These are phyloP conservation scores for Berkeleyomyces basicola DNA, from an alignment of 2,329 filamentous ascomycete genomes.

Conservation along the genomic window DNA sequence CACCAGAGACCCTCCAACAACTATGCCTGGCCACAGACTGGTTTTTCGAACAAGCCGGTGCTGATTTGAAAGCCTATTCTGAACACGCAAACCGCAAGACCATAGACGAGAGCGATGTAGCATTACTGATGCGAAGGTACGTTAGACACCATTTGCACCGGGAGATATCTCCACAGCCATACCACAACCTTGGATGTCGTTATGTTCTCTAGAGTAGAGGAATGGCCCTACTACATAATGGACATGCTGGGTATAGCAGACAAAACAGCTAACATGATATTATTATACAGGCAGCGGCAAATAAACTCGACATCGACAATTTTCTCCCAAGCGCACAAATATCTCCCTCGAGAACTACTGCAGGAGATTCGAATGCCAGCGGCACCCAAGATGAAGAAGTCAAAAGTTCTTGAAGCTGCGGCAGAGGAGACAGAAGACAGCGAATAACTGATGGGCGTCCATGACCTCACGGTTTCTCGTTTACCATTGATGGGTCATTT, in stretches of 20 bases:
- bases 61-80: slow-evolving; percentile 65
- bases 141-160: slow-evolving; percentile 19
- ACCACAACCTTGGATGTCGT: too few species aligned
- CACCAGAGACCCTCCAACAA: slow-evolving; percentile 54
- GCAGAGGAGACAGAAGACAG: slow-evolving; percentile 28
- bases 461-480: slow-evolving; percentile 18
- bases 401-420: slow-evolving; percentile 18
- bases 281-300: slow-evolving; percentile 53
- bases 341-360: slow-evolving; percentile 66
- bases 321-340: slow-evolving; percentile 70
- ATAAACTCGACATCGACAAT: slow-evolving; percentile 53
- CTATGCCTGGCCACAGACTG: slow-evolving; percentile 72
- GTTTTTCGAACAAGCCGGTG: slow-evolving; percentile 79
- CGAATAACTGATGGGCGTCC: slow-evolving; percentile 18
- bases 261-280: slow-evolving; percentile 17
- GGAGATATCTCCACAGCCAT: too few species aligned
- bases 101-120: slow-evolving; percentile 71
- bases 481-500: slow-evolving; percentile 59
- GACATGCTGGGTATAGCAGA: neutral
- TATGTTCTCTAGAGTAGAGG: too few species aligned
- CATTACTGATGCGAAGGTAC: slow-evolving; percentile 70
- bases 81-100: slow-evolving; percentile 68
- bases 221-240: too few species aligned
- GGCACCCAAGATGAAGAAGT: slow-evolving; percentile 33
- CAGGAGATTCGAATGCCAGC: slow-evolving; percentile 64